Conservation (phyloP, 2,329 filamentous ascomycete species). For the Scedosporium boydii region DNA sequence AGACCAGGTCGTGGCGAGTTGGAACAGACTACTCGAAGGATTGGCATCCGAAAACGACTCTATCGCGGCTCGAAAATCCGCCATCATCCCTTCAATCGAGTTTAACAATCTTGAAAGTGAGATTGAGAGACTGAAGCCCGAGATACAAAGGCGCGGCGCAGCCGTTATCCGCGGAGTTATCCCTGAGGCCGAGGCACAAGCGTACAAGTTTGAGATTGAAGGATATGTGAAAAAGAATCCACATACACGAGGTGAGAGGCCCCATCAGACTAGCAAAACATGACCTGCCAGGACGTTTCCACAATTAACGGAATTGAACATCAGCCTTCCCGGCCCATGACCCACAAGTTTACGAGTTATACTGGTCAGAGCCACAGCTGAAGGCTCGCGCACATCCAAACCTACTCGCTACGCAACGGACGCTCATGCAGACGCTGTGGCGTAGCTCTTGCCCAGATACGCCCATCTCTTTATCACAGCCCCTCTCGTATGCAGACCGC, state of each 20-base stretch:
- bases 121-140: constrained; percentile 25
- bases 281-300: neutral
- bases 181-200: constrained; percentile 50
- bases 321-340: constrained; percentile 57
- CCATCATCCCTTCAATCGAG: constrained; percentile 42
- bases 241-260: constrained; percentile 36
- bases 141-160: constrained; percentile 51
- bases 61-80: constrained; percentile 33
- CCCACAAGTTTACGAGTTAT: constrained; percentile 66
- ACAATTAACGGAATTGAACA: constrained; percentile 8
- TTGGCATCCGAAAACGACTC: constrained; percentile 37
- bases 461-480: constrained; percentile 40
- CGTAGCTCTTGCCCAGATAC: constrained; percentile 37
- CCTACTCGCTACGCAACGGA: constrained; percentile 49
- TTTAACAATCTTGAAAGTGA: constrained; percentile 34
- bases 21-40: constrained; percentile 35
- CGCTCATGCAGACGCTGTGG: constrained; percentile 60
- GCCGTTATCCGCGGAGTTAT: constrained; percentile 59
- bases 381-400: constrained; percentile 58
- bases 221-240: constrained; percentile 58
- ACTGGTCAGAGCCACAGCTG: constrained; percentile 63
- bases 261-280: neutral
- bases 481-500: constrained; percentile 61
- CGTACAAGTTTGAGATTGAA: constrained; percentile 54
- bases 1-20: constrained; percentile 33